Evolutionary conservation across 2,329 filamentous ascomycete species (phyloP).

Genomic region (Aspergillus sp.): DNA sequence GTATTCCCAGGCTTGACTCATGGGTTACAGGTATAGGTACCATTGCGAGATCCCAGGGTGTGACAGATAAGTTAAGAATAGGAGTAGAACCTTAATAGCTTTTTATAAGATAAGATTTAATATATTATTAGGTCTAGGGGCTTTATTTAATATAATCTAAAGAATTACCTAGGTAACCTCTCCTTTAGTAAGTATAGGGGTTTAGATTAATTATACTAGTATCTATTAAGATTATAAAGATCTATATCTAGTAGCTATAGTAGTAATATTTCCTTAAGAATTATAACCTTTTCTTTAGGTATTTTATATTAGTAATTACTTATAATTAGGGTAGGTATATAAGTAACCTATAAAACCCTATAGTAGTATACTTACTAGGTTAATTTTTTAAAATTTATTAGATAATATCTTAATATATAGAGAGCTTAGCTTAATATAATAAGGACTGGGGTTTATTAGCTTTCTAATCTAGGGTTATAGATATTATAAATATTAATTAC

Average conservation of each 20-base stretch:
- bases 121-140: constrained; percentile 4
- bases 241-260: background rate
- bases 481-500: constrained; percentile 12
- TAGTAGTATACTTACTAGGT: background rate
- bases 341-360: background rate
- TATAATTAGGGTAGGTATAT: constrained; percentile 1
- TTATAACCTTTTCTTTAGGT: background rate
- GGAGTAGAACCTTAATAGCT: background rate
- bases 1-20: no score
- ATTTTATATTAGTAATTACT: background rate
- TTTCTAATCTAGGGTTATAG: constrained; percentile 10
- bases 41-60: no score
- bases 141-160: constrained; percentile 3
- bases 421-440: no score
- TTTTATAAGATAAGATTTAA: constrained; percentile 4
- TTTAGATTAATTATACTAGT: background rate
- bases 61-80: background rate
- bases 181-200: constrained; percentile 2
- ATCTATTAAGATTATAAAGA: background rate
- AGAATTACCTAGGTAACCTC: constrained; percentile 4
- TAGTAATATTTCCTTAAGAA: constrained; percentile 1
- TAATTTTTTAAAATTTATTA: constrained; percentile 1
- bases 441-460: no score
- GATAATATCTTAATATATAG: background rate
- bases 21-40: no score